phyloP scores from a whole-genome alignment of 2,329 filamentous ascomycete species.

The Penicillium occitanis region DNA sequence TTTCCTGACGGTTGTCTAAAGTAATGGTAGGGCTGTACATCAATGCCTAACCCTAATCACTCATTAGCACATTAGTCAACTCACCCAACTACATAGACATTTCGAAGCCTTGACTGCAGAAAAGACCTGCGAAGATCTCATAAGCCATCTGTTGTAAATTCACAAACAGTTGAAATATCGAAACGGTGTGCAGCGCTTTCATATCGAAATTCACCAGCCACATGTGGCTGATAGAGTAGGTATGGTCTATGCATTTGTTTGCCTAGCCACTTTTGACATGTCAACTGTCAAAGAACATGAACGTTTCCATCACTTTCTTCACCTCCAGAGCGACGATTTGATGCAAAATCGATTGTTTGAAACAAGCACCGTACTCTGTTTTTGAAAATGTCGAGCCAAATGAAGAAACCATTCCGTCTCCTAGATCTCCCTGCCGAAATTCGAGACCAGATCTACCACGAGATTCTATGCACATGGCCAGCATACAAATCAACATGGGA shows the following conservation, averaged over 20 bases:
- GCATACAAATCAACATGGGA: not conserved
- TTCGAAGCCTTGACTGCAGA: no score
- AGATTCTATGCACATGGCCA: not conserved
- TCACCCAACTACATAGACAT: not conserved
- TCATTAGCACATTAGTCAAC: not conserved
- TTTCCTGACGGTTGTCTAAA: not conserved
- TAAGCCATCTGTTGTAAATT: not conserved
- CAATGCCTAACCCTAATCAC: not conserved
- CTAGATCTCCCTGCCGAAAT: not conserved
- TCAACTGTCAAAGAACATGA: not conserved
- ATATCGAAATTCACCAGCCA: not conserved
- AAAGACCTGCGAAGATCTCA: no score
- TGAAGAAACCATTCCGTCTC: not conserved
- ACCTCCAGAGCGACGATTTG: not conserved
- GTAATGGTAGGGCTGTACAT: not conserved
- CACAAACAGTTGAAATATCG: not conserved
- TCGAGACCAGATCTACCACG: not conserved
- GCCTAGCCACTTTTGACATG: not conserved
- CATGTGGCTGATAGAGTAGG: not conserved
- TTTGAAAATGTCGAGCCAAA: not conserved
- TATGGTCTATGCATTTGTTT: not conserved
- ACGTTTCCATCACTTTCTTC: not conserved
- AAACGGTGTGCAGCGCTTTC: not conserved
- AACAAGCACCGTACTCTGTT: no score
- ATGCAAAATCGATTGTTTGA: not conserved